Evolutionary conservation across 2,329 filamentous ascomycete genomes (phyloP).

Genomic region (Phoma sp.): DNA sequence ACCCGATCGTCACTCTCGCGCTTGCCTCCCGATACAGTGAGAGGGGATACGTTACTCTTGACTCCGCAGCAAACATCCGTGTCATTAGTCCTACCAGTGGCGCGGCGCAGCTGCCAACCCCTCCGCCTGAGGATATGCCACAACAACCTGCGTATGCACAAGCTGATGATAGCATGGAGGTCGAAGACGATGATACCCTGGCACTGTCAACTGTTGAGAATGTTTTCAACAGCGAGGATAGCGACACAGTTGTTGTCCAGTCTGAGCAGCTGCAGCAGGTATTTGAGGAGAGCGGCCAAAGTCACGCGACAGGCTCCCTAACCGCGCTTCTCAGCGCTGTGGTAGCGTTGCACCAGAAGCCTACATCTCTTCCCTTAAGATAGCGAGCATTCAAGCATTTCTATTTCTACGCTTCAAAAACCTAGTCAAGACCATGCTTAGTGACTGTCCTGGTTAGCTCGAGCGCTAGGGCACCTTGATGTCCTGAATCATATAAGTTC

Average conservation of each 20-base stretch:
- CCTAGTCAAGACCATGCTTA: background rate
- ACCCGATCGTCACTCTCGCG: conserved; percentile 66
- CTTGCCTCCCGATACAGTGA: conserved; percentile 68
- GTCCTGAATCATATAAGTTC: background rate
- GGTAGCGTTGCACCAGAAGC: conserved; percentile 61
- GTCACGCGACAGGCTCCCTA: conserved; percentile 72
- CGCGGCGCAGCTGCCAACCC: conserved; percentile 35
- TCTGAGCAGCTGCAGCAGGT: conserved; percentile 72
- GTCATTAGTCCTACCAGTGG: conserved; percentile 43
- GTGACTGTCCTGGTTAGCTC: background rate
- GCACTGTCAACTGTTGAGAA: conserved; percentile 16
- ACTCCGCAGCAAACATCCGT: conserved; percentile 75
- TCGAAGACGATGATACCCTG: conserved; percentile 1
- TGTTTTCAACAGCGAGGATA: conserved; percentile 45
- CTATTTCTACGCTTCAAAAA: background rate
- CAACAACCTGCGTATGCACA: conserved; percentile 27
- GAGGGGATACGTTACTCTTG: conserved; percentile 76
- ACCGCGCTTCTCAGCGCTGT: conserved; percentile 79
- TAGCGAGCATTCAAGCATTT: conserved; percentile 8
- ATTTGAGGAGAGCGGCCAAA: conserved; percentile 67
- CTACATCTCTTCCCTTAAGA: conserved; percentile 6
- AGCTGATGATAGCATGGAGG: conserved; percentile 15
- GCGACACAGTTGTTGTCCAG: conserved; percentile 66
- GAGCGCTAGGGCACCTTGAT: conserved; percentile 6
- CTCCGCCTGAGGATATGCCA: conserved; percentile 42